Evolutionary conservation across 768 basidiomycete species (phyloP).

Genomic region (Leccinum fibrillosum): DNA sequence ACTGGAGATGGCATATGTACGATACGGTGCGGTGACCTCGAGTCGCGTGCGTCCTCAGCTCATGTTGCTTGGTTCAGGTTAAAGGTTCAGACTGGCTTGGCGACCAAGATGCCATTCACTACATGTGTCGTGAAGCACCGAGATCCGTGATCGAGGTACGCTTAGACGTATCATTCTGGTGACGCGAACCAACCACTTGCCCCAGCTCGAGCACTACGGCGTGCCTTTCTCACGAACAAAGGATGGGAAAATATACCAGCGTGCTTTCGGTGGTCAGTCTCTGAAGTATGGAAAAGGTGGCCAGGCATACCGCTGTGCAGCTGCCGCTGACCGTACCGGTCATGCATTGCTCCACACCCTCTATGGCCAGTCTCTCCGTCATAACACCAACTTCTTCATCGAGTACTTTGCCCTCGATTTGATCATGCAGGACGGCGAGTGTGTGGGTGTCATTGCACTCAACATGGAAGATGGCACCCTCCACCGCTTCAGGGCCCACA

Average conservation of each 20-base stretch:
- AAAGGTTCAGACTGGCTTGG: slow-evolving; percentile 99
- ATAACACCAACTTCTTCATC: slow-evolving; percentile 99
- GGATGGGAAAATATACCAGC: slow-evolving; percentile 99
- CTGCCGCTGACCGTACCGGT: slow-evolving; percentile 97
- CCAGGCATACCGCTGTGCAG: slow-evolving; percentile 98
- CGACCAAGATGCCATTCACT: slow-evolving; percentile 99
- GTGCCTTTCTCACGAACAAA: slow-evolving; percentile 98
- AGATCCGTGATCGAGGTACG: slow-evolving; percentile 86
- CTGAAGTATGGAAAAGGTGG: slow-evolving; percentile 97
- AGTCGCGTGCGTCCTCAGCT: slow-evolving; percentile 9
- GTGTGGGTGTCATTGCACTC: slow-evolving; percentile 97
- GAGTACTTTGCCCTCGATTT: slow-evolving; percentile 99
- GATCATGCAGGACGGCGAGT: slow-evolving; percentile 98
- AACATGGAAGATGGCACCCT: slow-evolving; percentile 99
- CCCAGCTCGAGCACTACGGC: slow-evolving; percentile 95
- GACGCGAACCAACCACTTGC: neutral
- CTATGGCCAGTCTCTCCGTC: slow-evolving; percentile 97
- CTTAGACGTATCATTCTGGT: neutral
- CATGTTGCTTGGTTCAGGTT: slow-evolving; percentile 50
- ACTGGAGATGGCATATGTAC: slow-evolving; percentile 99
- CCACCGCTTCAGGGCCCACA: slow-evolving; percentile 97
- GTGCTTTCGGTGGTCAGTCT: slow-evolving; percentile 98
- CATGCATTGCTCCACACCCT: slow-evolving; percentile 98
- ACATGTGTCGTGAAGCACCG: slow-evolving; percentile 98
- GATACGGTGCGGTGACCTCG: slow-evolving; percentile 63